Evolutionary conservation across 352 stramenopile genomes (phyloP).

Genomic region (Globisporangium megalacanthum): DNA sequence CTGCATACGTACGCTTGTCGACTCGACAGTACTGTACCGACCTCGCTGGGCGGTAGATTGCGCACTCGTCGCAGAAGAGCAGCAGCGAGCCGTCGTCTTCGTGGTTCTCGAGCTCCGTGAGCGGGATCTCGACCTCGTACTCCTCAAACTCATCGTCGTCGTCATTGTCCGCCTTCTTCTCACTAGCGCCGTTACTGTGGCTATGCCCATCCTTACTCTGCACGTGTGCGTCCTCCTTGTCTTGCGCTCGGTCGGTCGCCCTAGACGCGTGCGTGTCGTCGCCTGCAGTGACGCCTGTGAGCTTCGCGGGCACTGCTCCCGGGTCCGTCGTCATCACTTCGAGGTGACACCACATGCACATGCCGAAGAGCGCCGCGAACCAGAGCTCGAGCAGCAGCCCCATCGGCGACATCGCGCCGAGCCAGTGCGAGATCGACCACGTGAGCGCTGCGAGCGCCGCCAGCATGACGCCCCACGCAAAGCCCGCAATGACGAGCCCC

Average conservation of each 20-base stretch:
- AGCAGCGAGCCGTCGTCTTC: constrained; percentile 74
- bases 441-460: constrained; percentile 34
- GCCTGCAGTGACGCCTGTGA: constrained; percentile 16
- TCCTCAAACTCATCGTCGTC: constrained; percentile 24
- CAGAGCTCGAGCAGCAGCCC: constrained; percentile 36
- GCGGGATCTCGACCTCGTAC: constrained; percentile 55
- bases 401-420: constrained; percentile 44
- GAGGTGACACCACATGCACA: constrained; percentile 71
- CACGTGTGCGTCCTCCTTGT: too few species aligned
- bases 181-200: too few species aligned
- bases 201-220: too few species aligned
- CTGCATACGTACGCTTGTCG: too few species aligned
- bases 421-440: constrained; percentile 46
- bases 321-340: constrained; percentile 76
- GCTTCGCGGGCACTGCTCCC: constrained; percentile 50
- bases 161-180: not conserved
- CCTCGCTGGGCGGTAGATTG: constrained; percentile 65
- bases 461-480: constrained; percentile 54
- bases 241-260: too few species aligned
- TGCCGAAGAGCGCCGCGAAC: constrained; percentile 49
- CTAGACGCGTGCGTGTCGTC: not conserved
- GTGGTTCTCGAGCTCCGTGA: constrained; percentile 56
- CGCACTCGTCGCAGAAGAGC: constrained; percentile 79
- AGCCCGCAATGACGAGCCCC: constrained; percentile 56
- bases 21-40: too few species aligned